Percentiles rank a stretch among this genome's conserved stretches.
Conservation (phyloP, 305 asterid genomes). For the Plantago coronopus region DNA sequence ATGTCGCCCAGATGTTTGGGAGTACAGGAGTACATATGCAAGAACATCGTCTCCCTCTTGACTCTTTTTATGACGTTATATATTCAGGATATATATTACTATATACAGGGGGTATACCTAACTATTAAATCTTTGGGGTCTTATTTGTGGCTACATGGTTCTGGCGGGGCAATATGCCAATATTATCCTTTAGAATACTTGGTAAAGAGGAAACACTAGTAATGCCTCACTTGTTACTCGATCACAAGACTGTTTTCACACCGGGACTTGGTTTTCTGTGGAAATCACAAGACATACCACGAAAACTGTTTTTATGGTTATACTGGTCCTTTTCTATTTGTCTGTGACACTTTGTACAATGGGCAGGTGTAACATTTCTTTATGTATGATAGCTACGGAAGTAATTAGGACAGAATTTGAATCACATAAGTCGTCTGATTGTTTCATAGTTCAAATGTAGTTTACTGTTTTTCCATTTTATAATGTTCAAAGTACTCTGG, state of each 20-base stretch:
- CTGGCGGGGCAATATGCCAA: neutral
- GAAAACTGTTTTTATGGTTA: neutral
- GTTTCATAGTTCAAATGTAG: conserved; percentile 10
- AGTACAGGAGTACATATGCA: too few species aligned
- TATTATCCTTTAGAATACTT: too few species aligned
- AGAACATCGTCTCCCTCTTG: too few species aligned
- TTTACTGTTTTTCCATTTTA: conserved; percentile 15
- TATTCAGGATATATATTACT: too few species aligned
- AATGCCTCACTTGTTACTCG: neutral
- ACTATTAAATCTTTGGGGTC: neutral
- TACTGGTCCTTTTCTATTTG: too few species aligned
- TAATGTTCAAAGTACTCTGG: conserved; percentile 16
- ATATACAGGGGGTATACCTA: too few species aligned
- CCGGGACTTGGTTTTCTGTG: neutral
- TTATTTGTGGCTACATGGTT: neutral
- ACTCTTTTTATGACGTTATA: too few species aligned
- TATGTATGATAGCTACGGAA: neutral
- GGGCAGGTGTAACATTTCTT: neutral
- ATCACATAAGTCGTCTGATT: conserved; percentile 1
- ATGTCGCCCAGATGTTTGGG: too few species aligned
- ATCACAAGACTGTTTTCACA: neutral
- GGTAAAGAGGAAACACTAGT: neutral
- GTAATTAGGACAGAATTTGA: neutral
- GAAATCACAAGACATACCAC: neutral
- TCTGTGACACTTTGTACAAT: neutral